Conservation (phyloP, 345 rosid species). For the Lepidium sativum region DNA sequence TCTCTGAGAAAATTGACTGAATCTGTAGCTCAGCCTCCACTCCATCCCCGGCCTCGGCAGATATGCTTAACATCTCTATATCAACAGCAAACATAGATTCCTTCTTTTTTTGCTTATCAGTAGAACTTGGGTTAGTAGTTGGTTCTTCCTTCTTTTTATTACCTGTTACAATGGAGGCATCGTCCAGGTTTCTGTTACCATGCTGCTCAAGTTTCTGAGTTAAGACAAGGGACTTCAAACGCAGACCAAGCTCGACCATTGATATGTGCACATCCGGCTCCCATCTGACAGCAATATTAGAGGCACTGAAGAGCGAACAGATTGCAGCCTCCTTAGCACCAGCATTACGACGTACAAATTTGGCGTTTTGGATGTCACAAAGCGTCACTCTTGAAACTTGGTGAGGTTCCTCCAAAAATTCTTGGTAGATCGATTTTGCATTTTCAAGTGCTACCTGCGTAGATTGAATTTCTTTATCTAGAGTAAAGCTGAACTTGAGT, state of each 20-base stretch:
- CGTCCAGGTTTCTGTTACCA: slow-evolving; percentile 31
- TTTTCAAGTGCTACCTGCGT: slow-evolving; percentile 82
- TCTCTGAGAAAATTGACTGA: slow-evolving; percentile 96
- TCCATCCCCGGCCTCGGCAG: slow-evolving; percentile 90
- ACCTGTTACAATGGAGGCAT: slow-evolving; percentile 28
- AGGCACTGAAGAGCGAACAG: slow-evolving; percentile 90
- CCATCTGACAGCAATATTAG: slow-evolving; percentile 78
- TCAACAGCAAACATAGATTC: slow-evolving; percentile 92
- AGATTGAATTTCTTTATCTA: slow-evolving; percentile 80
- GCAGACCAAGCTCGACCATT: slow-evolving; percentile 68
- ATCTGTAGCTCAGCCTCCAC: slow-evolving; percentile 71
- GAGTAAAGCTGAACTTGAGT: slow-evolving; percentile 48
- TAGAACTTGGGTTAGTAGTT: slow-evolving; percentile 28
- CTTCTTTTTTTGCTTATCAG: slow-evolving; percentile 64
- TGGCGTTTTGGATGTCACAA: slow-evolving; percentile 77
- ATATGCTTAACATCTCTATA: slow-evolving; percentile 73
- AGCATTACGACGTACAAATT: slow-evolving; percentile 78
- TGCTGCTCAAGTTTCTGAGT: slow-evolving; percentile 53
- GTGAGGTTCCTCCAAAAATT: slow-evolving; percentile 44
- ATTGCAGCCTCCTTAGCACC: slow-evolving; percentile 76
- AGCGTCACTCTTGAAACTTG: slow-evolving; percentile 47
- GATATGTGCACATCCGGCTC: slow-evolving; percentile 90
- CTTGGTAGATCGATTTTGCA: slow-evolving; percentile 74
- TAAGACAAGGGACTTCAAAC: slow-evolving; percentile 49
- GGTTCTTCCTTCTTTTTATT: slow-evolving; percentile 36